A percentile compares a stretch with the other conserved stretches of the same genome.
These are phyloP conservation scores for Euphorbia corollata DNA, from an alignment of 441 rosid genomes.

Conservation along the genomic window DNA sequence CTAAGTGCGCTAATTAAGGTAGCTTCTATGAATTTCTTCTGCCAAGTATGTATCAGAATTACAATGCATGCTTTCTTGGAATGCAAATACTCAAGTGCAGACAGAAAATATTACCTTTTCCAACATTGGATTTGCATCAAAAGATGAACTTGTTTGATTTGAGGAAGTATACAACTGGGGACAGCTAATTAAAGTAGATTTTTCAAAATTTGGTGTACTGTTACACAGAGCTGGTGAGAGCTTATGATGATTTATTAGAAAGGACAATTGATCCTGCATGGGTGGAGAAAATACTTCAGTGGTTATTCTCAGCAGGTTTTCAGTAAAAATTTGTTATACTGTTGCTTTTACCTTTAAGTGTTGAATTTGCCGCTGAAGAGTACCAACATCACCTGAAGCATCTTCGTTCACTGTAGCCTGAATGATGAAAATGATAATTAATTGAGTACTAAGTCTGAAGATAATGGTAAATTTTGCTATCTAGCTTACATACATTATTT, in stretches of 20 bases:
- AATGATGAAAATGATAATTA: conserved; percentile 20
- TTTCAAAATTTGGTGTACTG: conserved; percentile 36
- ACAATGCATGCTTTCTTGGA: conserved; percentile 13
- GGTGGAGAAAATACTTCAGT: conserved; percentile 21
- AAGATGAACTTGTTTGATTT: conserved; percentile 27
- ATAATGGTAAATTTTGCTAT: conserved; percentile 12
- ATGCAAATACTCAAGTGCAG: conserved; percentile 13
- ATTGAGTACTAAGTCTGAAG: conserved; percentile 7
- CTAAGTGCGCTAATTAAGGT: conserved; percentile 51
- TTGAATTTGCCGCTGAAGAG: conserved; percentile 78
- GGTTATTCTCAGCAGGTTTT: conserved; percentile 16
- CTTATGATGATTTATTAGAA: conserved; percentile 45
- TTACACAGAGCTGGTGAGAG: conserved; percentile 32
- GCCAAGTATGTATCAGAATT: conserved; percentile 24
- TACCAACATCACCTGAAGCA: conserved; percentile 79
- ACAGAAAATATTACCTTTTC: conserved; percentile 39
- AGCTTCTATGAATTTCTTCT: conserved; percentile 39
- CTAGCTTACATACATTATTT: conserved; percentile 53
- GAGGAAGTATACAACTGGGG: conserved; percentile 25
- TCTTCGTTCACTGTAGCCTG: conserved; percentile 96
- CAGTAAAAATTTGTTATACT: conserved; percentile 14
- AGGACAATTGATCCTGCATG: conserved; percentile 66
- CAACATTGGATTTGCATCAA: conserved; percentile 25
- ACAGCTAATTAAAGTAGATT: conserved; percentile 24
- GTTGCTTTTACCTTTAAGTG: conserved; percentile 53